Base-by-base conservation (phyloP, 805 yeast genomes). In the Yarrowia osloensis region DNA sequence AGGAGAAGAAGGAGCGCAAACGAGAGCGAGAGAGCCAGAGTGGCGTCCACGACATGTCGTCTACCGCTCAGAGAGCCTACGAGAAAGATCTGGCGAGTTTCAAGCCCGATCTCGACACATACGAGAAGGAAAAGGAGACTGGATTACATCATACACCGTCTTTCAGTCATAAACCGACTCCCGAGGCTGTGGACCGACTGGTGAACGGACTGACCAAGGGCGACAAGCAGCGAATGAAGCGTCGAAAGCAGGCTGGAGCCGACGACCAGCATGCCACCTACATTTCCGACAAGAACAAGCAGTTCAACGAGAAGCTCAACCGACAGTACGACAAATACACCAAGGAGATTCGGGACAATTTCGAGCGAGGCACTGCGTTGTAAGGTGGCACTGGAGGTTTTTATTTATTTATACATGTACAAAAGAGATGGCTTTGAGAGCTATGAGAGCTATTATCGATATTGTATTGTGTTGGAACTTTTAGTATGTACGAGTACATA, bases 231-330 rank as follows among this genome's bases (percentile, higher is more conserved):
- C 77, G 71, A 72, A 73, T 66, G 77, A 75, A 67, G 74, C 73
- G 63, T 73, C 77, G 62, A 74, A 75, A 70, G 65, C 67, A 57
- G 47, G 33, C 52, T 5, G 65, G 68, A 12, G 79, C 74, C 3
- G 81, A 74, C 4, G 78, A 74, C 4, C 80, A 74, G 21, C 79
- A 78, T 5, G 79, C 83, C 31, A 73, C 71, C 26, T 79, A 77
- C 59, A 79, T 90, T 73, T 89, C 88, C 73, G 91, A 87, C 70
- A 87, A 87, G 75, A 90, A 90, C 79, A 84, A 82, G 73, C 87
- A 88, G 71, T 90, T 89, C 76, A 90, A 89, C 76, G 84, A 83
- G 73, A 89, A 90, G 72, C 77, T 90, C 70, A 76, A 83, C 52
- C 78, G 92, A 35, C 85, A 85, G 69, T 86, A 85, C 71, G 82